Conservation (phyloP, 1,284 basidiomycete species). For the Melampsora larici-populina region DNA sequence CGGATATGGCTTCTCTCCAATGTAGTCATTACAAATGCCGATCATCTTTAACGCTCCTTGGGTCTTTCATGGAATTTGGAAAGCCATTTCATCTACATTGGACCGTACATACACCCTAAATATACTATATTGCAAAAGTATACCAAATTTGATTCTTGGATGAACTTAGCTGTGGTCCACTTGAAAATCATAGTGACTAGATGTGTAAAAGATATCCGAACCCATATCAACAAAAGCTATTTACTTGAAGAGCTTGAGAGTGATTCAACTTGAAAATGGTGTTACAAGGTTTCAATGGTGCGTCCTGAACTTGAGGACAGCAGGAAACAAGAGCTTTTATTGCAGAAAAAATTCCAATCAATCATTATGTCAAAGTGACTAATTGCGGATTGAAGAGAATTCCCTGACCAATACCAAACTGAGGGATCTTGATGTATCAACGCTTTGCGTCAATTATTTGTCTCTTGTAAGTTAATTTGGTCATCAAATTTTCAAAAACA, state of each 20-base stretch:
- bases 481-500: no score
- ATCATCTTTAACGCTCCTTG: slow-evolving; percentile 41
- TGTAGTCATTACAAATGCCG: slow-evolving; percentile 1
- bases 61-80: no score
- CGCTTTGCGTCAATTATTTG: no score
- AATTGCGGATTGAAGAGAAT: background rate
- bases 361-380: background rate
- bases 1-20: background rate
- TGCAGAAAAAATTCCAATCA: slow-evolving; percentile 46
- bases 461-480: background rate
- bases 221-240: background rate
- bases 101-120: slow-evolving; percentile 4
- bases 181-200: slow-evolving; percentile 43
- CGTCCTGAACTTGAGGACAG: background rate
- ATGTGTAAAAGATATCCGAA: slow-evolving; percentile 47
- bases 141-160: no score
- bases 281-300: background rate
- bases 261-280: no score
- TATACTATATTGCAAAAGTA: no score
- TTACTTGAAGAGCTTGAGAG: background rate
- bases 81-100: slow-evolving; percentile 23
- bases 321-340: slow-evolving; percentile 44
- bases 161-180: slow-evolving; percentile 28
- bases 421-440: background rate
- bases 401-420: background rate